Conservation (phyloP, 331 rosid genomes). For the Quercus tomentella region DNA sequence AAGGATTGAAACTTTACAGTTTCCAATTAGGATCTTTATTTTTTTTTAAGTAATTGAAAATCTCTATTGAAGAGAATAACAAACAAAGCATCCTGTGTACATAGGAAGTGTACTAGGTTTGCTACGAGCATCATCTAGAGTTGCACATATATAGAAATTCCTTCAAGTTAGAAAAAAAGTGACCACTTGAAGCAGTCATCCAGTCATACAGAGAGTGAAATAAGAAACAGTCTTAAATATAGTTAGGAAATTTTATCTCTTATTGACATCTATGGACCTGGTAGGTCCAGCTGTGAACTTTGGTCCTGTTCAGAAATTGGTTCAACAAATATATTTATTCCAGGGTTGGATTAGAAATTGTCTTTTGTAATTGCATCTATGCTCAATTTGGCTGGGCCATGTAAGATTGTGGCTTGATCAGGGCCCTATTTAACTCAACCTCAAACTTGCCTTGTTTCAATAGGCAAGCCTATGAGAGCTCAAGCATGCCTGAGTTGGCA, state of each 20-base stretch:
- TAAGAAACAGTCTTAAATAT: too few relatives aligned
- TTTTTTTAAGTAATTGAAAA: too few relatives aligned
- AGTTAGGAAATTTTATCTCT: too few relatives aligned
- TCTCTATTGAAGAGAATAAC: too few relatives aligned
- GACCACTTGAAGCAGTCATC: too few relatives aligned
- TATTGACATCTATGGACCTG: too few relatives aligned
- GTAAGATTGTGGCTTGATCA: not conserved
- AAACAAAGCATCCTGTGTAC: too few relatives aligned
- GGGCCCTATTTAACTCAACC: not conserved
- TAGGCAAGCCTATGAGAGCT: not conserved
- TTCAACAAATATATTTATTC: not conserved
- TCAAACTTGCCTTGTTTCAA: not conserved
- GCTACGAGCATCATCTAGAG: too few relatives aligned
- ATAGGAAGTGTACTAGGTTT: too few relatives aligned
- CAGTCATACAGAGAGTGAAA: too few relatives aligned
- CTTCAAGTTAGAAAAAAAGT: too few relatives aligned
- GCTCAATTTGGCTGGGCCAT: not conserved
- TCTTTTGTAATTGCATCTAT: not conserved
- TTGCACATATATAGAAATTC: too few relatives aligned
- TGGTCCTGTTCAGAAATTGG: not conserved
- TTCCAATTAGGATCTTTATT: not conserved
- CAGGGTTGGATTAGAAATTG: not conserved
- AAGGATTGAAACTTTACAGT: not conserved
- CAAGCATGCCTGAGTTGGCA: not conserved
- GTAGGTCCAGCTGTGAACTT: not conserved